phyloP scores from a whole-genome alignment of 2,329 filamentous ascomycete genomes.

The Capronia epimyces region DNA sequence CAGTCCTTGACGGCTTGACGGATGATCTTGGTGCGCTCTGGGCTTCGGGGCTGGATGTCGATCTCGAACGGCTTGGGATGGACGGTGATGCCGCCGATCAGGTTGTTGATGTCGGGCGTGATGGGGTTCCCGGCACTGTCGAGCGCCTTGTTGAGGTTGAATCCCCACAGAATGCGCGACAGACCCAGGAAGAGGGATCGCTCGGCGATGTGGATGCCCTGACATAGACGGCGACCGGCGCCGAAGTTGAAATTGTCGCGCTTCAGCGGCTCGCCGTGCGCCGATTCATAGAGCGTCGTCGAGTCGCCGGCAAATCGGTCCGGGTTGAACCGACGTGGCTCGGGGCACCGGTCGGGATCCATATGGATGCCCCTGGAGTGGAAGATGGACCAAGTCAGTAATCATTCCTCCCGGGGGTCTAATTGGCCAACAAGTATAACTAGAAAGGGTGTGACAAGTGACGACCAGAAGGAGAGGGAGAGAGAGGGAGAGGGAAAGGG shows the following conservation, averaged over 20 bases:
- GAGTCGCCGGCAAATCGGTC: slow-evolving; percentile 31
- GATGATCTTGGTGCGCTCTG: slow-evolving; percentile 1
- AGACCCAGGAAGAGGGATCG: slow-evolving; percentile 30
- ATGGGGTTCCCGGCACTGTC: slow-evolving; percentile 14
- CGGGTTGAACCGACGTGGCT: slow-evolving; percentile 33
- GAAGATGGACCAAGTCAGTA: slow-evolving; percentile 28
- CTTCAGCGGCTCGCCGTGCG: slow-evolving; percentile 30
- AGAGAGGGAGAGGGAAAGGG: no score
- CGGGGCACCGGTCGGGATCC: slow-evolving; percentile 27
- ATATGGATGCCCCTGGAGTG: slow-evolving; percentile 27
- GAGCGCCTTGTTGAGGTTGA: slow-evolving; percentile 26
- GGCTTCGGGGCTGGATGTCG: slow-evolving; percentile 7
- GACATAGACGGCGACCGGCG: slow-evolving; percentile 32
- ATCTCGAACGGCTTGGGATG: slow-evolving; percentile 1
- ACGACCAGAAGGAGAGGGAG: no score
- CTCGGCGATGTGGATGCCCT: slow-evolving; percentile 35
- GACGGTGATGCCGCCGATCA: slow-evolving; percentile 1
- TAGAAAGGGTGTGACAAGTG: no score
- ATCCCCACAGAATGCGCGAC: slow-evolving; percentile 32
- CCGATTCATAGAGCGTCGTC: slow-evolving; percentile 32
- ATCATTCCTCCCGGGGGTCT: slow-evolving; percentile 3
- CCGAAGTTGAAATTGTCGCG: slow-evolving; percentile 33
- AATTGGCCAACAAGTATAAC: no score
- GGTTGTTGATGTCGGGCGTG: slow-evolving; percentile 15
- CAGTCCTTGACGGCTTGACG: no score